Percentiles rank a stretch among this genome's conserved stretches.
These are phyloP conservation scores for Gymnopilus dilepis DNA, from an alignment of 768 basidiomycete genomes.

Conservation along the genomic window DNA sequence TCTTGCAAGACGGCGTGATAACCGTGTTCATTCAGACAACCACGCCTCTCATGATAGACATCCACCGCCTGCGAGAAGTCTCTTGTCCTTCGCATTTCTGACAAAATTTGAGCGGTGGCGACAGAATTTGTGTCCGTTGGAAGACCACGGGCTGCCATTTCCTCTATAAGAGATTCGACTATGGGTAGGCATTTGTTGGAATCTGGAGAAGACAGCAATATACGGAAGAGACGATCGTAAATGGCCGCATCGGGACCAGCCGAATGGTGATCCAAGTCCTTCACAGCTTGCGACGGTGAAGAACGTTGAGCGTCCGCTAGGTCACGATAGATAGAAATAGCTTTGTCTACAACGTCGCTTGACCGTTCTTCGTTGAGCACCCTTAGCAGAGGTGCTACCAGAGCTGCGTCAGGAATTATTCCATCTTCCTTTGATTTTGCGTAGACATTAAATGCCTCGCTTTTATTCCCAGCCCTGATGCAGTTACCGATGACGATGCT, in stretches of 20 bases:
- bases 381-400: conserved; percentile 62
- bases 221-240: conserved; percentile 59
- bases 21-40: conserved; percentile 57
- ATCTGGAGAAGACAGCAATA: conserved; percentile 49
- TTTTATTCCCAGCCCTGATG: conserved; percentile 41
- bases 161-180: conserved; percentile 58
- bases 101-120: conserved; percentile 58
- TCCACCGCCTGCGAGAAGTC: conserved; percentile 64
- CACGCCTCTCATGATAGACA: conserved; percentile 55
- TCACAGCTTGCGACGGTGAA: background rate
- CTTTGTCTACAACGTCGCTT: conserved; percentile 53
- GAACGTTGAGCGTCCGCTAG: conserved; percentile 20
- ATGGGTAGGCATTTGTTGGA: conserved; percentile 52
- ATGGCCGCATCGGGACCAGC: conserved; percentile 55
- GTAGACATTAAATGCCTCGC: conserved; percentile 56
- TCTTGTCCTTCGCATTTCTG: conserved; percentile 68
- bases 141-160: conserved; percentile 64
- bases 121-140: conserved; percentile 47
- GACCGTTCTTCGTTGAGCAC: conserved; percentile 49
- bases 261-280: conserved; percentile 34
- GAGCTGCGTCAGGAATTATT: conserved; percentile 50
- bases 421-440: conserved; percentile 46
- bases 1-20: conserved; percentile 68
- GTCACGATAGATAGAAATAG: conserved; percentile 53
- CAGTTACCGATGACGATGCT: conserved; percentile 59